Evolutionary conservation across 768 basidiomycete species (phyloP).

Genomic region (Mycena alexandri): DNA sequence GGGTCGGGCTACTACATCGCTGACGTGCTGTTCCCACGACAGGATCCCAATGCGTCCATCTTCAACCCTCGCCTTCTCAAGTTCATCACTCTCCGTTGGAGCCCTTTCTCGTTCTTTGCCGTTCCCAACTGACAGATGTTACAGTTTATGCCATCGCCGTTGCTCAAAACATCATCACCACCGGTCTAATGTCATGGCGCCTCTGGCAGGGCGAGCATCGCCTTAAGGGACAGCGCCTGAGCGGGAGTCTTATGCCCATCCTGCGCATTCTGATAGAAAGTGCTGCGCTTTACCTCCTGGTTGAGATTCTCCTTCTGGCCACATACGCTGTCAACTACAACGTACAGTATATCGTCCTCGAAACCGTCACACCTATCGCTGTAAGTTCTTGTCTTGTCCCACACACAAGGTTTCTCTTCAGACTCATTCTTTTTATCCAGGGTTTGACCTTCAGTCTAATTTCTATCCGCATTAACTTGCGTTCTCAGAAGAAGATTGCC

Average conservation of each 20-base stretch:
- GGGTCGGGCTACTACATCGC: too few relatives aligned
- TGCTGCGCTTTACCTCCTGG: conserved; percentile 36
- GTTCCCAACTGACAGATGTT: background rate
- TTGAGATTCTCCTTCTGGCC: conserved; percentile 33
- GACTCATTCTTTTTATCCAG: too few relatives aligned
- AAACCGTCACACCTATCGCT: conserved; percentile 32
- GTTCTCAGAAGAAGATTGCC: too few relatives aligned
- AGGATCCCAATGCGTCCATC: too few relatives aligned
- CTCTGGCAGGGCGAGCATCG: conserved; percentile 2
- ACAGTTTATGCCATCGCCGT: conserved; percentile 34
- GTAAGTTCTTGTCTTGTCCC: conserved; percentile 8
- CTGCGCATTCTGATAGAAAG: conserved; percentile 37
- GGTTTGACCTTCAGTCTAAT: too few relatives aligned
- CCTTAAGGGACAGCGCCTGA: conserved; percentile 14
- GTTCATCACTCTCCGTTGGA: too few relatives aligned
- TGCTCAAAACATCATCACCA: conserved; percentile 37
- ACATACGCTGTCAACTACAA: conserved; percentile 31
- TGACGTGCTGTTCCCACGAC: too few relatives aligned
- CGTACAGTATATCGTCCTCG: conserved; percentile 36
- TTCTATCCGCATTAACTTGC: too few relatives aligned
- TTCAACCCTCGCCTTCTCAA: too few relatives aligned
- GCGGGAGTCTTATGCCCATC: conserved; percentile 22
- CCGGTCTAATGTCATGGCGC: conserved; percentile 37
- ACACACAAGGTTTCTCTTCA: too few relatives aligned
- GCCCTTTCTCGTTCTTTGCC: too few relatives aligned